These are phyloP conservation scores for Candida takata DNA, from an alignment of 805 yeast genomes.

Conservation along the genomic window DNA sequence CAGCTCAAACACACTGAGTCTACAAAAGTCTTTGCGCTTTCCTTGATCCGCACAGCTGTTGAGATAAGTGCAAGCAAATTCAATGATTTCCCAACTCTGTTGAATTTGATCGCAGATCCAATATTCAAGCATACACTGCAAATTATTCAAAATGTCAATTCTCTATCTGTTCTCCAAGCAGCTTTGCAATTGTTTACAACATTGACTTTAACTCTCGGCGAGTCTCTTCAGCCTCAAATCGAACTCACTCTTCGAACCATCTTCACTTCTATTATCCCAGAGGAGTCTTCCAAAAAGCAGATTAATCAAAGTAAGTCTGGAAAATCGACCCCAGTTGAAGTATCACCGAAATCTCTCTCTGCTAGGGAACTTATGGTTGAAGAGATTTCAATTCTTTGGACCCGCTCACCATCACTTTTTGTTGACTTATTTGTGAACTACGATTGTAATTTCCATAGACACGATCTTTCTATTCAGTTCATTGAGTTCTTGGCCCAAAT, in stretches of 20 bases:
- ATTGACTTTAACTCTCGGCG: constrained; percentile 58
- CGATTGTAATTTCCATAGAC: constrained; percentile 86
- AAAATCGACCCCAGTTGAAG: constrained; percentile 28
- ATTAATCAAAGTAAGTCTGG: constrained; percentile 13
- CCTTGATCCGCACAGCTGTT: constrained; percentile 67
- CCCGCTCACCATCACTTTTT: constrained; percentile 71
- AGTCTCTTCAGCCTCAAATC: constrained; percentile 67
- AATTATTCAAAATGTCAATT: constrained; percentile 67
- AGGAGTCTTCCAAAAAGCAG: constrained; percentile 14
- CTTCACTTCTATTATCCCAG: constrained; percentile 49
- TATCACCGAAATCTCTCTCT: constrained; percentile 20
- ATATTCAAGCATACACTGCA: constrained; percentile 82
- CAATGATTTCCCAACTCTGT: constrained; percentile 53
- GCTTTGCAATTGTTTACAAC: constrained; percentile 73
- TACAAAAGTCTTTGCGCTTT: constrained; percentile 75
- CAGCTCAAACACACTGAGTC: constrained; percentile 82
- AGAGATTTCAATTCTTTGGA: constrained; percentile 74
- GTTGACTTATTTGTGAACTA: constrained; percentile 70
- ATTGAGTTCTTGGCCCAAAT: constrained; percentile 67
- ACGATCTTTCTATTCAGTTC: constrained; percentile 64
- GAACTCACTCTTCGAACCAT: constrained; percentile 65
- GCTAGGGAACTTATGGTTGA: constrained; percentile 80
- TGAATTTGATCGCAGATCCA: constrained; percentile 66
- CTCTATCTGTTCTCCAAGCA: constrained; percentile 63
- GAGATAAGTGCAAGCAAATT: constrained; percentile 71